A percentile compares a stretch with the other conserved stretches of the same genome.
Evolutionary conservation across 768 basidiomycete genomes (phyloP).

Genomic region (Suillus americanus): DNA sequence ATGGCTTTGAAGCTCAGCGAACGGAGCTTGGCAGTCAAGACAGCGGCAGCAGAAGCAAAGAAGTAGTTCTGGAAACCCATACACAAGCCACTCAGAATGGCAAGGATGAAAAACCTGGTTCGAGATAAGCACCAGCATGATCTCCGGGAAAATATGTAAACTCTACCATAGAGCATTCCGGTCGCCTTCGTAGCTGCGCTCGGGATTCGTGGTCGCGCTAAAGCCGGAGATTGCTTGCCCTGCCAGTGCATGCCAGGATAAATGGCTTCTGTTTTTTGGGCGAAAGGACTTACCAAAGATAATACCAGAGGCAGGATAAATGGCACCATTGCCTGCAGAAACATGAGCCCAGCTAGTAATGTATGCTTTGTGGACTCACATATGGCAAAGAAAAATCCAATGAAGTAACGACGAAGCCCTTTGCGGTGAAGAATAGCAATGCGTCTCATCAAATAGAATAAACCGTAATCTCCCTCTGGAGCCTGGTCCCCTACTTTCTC

Average conservation of each 20-base stretch:
- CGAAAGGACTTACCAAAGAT: conserved; percentile 29
- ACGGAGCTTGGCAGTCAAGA: conserved; percentile 39
- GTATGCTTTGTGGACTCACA: conserved; percentile 13
- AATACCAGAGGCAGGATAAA: conserved; percentile 32
- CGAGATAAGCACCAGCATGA: conserved; percentile 25
- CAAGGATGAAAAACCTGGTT: conserved; percentile 35
- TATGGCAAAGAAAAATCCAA: conserved; percentile 34
- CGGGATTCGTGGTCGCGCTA: conserved; percentile 6
- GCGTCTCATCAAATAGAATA: conserved; percentile 36
- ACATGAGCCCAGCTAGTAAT: not conserved
- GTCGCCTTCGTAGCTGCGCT: not conserved
- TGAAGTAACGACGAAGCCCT: conserved; percentile 35
- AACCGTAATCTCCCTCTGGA: conserved; percentile 17
- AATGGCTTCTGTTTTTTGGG: not conserved
- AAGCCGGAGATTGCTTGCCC: conserved; percentile 7
- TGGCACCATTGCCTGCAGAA: conserved; percentile 19
- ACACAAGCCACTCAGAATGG: conserved; percentile 34
- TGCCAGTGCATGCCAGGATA: not conserved
- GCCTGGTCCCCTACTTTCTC: not conserved
- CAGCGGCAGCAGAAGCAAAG: conserved; percentile 37
- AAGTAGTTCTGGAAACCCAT: conserved; percentile 38
- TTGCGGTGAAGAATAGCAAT: conserved; percentile 41
- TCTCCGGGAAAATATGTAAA: conserved; percentile 31
- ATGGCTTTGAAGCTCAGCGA: conserved; percentile 39
- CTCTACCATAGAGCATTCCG: conserved; percentile 11